A percentile compares a stretch with the other conserved stretches of the same genome.
Evolutionary conservation across 2,329 filamentous ascomycete genomes (phyloP).

Genomic region (Dactylellina drechsleri): DNA sequence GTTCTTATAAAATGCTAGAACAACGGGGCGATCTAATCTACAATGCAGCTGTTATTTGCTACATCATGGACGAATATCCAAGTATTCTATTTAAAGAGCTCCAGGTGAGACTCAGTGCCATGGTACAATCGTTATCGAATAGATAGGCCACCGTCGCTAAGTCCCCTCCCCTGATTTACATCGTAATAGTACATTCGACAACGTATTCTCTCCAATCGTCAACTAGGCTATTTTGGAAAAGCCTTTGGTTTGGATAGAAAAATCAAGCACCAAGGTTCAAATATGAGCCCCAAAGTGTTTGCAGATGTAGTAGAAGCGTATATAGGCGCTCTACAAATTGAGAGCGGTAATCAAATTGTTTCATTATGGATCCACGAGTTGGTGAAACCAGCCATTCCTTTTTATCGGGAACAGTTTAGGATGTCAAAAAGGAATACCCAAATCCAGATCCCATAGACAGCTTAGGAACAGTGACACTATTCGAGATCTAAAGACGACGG

Average conservation of each 20-base stretch:
- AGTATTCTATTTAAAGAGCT: slow-evolving; percentile 6
- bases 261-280: not conserved
- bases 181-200: slow-evolving; percentile 1
- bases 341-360: not conserved
- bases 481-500: too few species aligned
- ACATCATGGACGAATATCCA: slow-evolving; percentile 16
- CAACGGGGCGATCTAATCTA: slow-evolving; percentile 23
- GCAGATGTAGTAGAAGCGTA: slow-evolving; percentile 24
- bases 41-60: not conserved
- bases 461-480: too few species aligned
- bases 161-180: not conserved
- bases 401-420: slow-evolving; percentile 13
- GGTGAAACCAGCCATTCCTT: slow-evolving; percentile 24
- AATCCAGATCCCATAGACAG: too few species aligned
- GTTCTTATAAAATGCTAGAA: slow-evolving; percentile 17
- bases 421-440: too few species aligned
- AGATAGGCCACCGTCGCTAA: too few species aligned
- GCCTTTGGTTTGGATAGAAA: not conserved
- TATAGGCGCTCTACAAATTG: slow-evolving; percentile 17
- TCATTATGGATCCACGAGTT: not conserved
- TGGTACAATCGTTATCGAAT: not conserved
- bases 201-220: slow-evolving; percentile 10
- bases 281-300: not conserved
- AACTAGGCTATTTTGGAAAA: slow-evolving; percentile 10
- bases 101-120: not conserved